Evolutionary conservation across 2,329 filamentous ascomycete genomes (phyloP).

Genomic region (Polytolypa hystricis): DNA sequence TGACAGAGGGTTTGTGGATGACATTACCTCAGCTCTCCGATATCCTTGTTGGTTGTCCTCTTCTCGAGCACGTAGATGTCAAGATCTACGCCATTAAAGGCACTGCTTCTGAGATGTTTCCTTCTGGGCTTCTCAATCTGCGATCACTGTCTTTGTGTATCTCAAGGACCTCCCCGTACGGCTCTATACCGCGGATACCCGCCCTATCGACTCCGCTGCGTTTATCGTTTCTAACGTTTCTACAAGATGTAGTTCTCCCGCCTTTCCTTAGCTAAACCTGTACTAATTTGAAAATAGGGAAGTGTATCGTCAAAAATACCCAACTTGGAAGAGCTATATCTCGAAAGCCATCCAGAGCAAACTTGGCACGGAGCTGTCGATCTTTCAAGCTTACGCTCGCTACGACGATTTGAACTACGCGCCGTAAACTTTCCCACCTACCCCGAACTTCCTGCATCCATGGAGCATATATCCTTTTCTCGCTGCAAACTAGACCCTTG

Average conservation of each 20-base stretch:
- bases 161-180: neutral
- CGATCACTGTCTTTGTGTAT: conserved; percentile 2
- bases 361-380: neutral
- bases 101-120: conserved; percentile 2
- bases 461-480: conserved; percentile 21
- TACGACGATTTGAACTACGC: conserved; percentile 21
- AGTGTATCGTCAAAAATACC: conserved; percentile 13
- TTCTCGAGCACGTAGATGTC: conserved; percentile 13
- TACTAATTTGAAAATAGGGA: no score
- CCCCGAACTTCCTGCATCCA: conserved; percentile 18
- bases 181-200: neutral
- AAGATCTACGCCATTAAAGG: neutral
- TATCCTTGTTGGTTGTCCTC: conserved; percentile 10
- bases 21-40: conserved; percentile 6
- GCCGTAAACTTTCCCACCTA: conserved; percentile 15
- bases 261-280: no score
- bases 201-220: no score
- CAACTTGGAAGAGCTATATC: conserved; percentile 24
- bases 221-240: conserved; percentile 3
- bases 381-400: conserved; percentile 5
- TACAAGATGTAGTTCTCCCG: conserved; percentile 1
- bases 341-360: conserved; percentile 9
- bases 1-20: conserved; percentile 10
- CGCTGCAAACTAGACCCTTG: neutral
- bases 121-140: conserved; percentile 2